phyloP scores from a whole-genome alignment of 2,329 filamentous ascomycete genomes.

The Phoma sp. region DNA sequence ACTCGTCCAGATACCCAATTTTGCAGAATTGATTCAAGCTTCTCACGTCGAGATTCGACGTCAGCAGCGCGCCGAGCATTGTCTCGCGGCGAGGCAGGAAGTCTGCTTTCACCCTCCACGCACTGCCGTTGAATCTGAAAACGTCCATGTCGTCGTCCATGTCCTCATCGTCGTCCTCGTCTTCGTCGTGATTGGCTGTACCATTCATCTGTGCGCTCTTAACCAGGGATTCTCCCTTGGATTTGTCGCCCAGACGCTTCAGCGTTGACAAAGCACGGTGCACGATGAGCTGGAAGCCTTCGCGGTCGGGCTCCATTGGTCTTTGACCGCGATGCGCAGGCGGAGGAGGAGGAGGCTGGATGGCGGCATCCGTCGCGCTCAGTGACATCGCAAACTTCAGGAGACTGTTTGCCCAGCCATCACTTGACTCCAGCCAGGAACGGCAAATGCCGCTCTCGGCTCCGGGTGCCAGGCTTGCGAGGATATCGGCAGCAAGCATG shows the following conservation, averaged over 20 bases:
- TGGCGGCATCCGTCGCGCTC: slow-evolving; percentile 36
- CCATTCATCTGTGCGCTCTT: slow-evolving; percentile 38
- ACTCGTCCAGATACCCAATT: slow-evolving; percentile 46
- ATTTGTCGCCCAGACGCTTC: slow-evolving; percentile 54
- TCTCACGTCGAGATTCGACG: slow-evolving; percentile 51
- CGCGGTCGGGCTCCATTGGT: slow-evolving; percentile 42
- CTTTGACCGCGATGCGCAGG: slow-evolving; percentile 39
- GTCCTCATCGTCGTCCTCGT: slow-evolving; percentile 35
- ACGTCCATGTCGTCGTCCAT: slow-evolving; percentile 44
- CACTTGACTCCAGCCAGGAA: slow-evolving; percentile 81
- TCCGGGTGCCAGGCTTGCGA: slow-evolving; percentile 74
- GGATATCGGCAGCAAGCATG: slow-evolving; percentile 85
- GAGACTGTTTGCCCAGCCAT: slow-evolving; percentile 82
- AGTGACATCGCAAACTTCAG: slow-evolving; percentile 76
- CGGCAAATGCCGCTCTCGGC: slow-evolving; percentile 75
- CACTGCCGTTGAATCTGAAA: slow-evolving; percentile 37
- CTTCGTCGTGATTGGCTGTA: slow-evolving; percentile 31
- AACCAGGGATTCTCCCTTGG: slow-evolving; percentile 43
- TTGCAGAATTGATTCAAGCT: slow-evolving; percentile 51
- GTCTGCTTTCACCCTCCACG: slow-evolving; percentile 47
- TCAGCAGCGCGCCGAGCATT: slow-evolving; percentile 55
- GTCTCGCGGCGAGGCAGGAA: slow-evolving; percentile 54
- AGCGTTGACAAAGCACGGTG: slow-evolving; percentile 56
- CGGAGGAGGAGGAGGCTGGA: slow-evolving; percentile 34
- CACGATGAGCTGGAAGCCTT: slow-evolving; percentile 49